phyloP scores from a whole-genome alignment of 805 yeast species.

The Saccharomycopsis amapae region DNA sequence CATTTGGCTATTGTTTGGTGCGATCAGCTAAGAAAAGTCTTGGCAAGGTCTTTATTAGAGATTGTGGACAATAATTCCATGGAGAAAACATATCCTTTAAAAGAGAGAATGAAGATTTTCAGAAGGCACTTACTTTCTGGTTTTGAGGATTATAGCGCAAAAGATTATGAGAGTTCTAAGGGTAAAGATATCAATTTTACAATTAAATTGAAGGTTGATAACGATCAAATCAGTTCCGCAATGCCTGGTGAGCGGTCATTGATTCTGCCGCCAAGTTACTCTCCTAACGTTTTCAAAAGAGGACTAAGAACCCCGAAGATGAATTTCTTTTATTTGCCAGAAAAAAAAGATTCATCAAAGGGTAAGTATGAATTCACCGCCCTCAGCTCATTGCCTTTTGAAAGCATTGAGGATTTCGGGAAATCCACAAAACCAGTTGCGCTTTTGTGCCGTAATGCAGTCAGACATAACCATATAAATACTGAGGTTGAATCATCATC shows the following conservation, averaged over 20 bases:
- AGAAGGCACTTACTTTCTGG: conserved; percentile 43
- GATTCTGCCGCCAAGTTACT: conserved; percentile 8
- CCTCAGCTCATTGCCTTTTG: conserved; percentile 24
- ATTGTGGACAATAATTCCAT: conserved; percentile 45
- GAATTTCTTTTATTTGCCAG: conserved; percentile 20
- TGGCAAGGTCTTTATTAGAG: conserved; percentile 54
- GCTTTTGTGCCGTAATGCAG: conserved; percentile 22
- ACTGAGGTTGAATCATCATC: background rate
- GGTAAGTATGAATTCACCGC: conserved; percentile 23
- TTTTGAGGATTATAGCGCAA: conserved; percentile 38
- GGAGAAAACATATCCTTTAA: conserved; percentile 44
- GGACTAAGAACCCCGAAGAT: conserved; percentile 19
- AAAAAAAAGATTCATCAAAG: conserved; percentile 1
- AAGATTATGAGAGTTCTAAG: conserved; percentile 1
- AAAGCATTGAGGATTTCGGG: conserved; percentile 13
- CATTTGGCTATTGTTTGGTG: conserved; percentile 98
- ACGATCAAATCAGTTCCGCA: conserved; percentile 23
- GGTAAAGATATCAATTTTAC: conserved; percentile 11
- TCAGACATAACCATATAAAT: background rate
- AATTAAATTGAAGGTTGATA: conserved; percentile 24
- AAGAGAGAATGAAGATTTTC: conserved; percentile 53
- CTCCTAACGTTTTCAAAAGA: conserved; percentile 6
- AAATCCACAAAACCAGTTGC: conserved; percentile 22
- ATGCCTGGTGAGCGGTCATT: conserved; percentile 20
- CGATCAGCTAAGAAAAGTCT: conserved; percentile 63